Evolutionary conservation across 2,329 filamentous ascomycete species (phyloP).

Genomic region (Rugonectria rugulosa): DNA sequence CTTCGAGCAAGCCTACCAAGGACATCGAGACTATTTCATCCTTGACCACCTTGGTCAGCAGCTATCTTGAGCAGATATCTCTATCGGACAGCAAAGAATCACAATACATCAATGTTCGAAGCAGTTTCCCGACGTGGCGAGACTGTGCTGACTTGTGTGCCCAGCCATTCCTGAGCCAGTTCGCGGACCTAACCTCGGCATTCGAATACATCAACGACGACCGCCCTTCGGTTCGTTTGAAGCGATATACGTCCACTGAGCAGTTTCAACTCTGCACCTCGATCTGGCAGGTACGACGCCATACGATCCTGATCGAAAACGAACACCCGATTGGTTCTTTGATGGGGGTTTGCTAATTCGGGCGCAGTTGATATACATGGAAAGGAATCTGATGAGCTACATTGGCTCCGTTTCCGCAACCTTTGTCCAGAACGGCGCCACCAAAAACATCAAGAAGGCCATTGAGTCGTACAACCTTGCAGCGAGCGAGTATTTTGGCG

Average conservation of each 20-base stretch:
- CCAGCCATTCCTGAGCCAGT: neutral
- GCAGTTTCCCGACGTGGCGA: neutral
- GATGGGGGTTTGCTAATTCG: neutral
- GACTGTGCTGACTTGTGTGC: neutral
- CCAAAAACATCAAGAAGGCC: neutral
- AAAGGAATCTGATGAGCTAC: neutral
- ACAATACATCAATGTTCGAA: neutral
- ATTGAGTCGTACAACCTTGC: neutral
- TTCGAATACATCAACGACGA: neutral
- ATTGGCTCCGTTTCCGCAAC: neutral
- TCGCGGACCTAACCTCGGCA: neutral
- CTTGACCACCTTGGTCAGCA: neutral
- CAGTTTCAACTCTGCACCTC: constrained; percentile 3
- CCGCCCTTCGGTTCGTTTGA: neutral
- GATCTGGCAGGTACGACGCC: neutral
- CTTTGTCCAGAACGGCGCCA: neutral
- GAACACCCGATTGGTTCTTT: too few relatives aligned
- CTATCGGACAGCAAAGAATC: neutral
- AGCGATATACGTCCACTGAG: neutral
- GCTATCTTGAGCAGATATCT: neutral
- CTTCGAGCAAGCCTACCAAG: neutral
- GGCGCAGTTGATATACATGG: constrained; percentile 2
- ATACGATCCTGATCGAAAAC: neutral
- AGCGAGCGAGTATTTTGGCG: neutral
- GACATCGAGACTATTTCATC: neutral